A percentile compares a stretch with the other conserved stretches of the same genome.
Evolutionary conservation across 2,329 filamentous ascomycete genomes (phyloP).

Genomic region (Hymenoscyphus fraxineus): DNA sequence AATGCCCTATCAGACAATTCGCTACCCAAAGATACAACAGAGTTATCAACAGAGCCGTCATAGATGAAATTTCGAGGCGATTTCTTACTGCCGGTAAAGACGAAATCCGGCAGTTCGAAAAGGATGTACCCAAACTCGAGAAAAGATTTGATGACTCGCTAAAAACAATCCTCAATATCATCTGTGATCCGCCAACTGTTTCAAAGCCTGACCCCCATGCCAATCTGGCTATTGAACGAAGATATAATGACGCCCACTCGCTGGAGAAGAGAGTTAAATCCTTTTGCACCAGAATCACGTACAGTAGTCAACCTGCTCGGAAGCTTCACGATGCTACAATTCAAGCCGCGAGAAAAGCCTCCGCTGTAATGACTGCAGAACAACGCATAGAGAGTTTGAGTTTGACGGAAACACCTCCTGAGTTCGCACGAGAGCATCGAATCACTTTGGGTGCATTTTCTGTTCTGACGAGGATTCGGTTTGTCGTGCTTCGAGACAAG

Average conservation of each 20-base stretch:
- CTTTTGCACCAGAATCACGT: conserved; percentile 28
- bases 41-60: conserved; percentile 35
- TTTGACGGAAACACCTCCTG: conserved; percentile 19
- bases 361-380: conserved; percentile 16
- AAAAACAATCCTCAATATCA: background rate
- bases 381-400: conserved; percentile 23
- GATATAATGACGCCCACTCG: conserved; percentile 18
- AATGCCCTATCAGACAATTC: conserved; percentile 32
- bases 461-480: conserved; percentile 32
- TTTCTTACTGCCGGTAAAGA: conserved; percentile 32
- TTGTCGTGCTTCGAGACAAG: conserved; percentile 28
- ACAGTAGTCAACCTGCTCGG: conserved; percentile 37
- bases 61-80: conserved; percentile 36
- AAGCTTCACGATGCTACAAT: conserved; percentile 39
- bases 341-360: conserved; percentile 13
- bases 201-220: conserved; percentile 9
- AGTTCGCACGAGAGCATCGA: conserved; percentile 30
- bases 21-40: conserved; percentile 36
- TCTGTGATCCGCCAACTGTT: background rate
- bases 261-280: conserved; percentile 25
- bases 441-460: conserved; percentile 31
- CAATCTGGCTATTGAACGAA: conserved; percentile 13
- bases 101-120: conserved; percentile 31
- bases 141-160: conserved; percentile 13
- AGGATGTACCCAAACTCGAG: background rate